These are phyloP conservation scores for Auricularia heimuer DNA, from an alignment of 768 basidiomycete genomes.

Conservation along the genomic window DNA sequence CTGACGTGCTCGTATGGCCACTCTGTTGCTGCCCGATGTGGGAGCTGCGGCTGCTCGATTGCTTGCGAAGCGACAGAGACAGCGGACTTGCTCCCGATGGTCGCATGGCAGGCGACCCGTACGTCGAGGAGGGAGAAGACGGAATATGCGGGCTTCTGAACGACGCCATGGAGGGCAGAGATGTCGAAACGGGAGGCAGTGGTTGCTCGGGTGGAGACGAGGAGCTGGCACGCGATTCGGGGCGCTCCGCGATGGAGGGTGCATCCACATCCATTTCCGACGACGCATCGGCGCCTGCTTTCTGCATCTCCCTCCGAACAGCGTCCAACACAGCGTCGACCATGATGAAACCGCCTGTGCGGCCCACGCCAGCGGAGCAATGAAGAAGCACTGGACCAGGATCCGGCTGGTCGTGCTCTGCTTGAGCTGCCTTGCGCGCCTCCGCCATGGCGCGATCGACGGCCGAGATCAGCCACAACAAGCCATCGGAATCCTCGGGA, in stretches of 20 bases:
- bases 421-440: slow-evolving; percentile 34
- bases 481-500: slow-evolving; percentile 68
- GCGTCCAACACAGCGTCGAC: slow-evolving; percentile 80
- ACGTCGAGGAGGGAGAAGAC: no score
- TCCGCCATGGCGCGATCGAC: slow-evolving; percentile 42
- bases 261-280: not conserved
- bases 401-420: slow-evolving; percentile 15
- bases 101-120: no score
- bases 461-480: slow-evolving; percentile 64
- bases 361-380: slow-evolving; percentile 90
- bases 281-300: slow-evolving; percentile 6
- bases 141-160: no score
- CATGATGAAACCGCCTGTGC: slow-evolving; percentile 89
- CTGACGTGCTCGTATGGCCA: no score
- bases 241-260: not conserved
- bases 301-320: slow-evolving; percentile 45
- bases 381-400: slow-evolving; percentile 60
- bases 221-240: not conserved
- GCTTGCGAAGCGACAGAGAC: no score
- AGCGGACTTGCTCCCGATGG: no score
- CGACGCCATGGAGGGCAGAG: no score
- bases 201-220: slow-evolving; percentile 10
- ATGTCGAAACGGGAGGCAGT: not conserved
- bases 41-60: no score
- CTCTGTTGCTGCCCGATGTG: no score